Base-by-base conservation (phyloP, 371 early-diverging fungal species). In the Dichotomocladium elegans region DNA sequence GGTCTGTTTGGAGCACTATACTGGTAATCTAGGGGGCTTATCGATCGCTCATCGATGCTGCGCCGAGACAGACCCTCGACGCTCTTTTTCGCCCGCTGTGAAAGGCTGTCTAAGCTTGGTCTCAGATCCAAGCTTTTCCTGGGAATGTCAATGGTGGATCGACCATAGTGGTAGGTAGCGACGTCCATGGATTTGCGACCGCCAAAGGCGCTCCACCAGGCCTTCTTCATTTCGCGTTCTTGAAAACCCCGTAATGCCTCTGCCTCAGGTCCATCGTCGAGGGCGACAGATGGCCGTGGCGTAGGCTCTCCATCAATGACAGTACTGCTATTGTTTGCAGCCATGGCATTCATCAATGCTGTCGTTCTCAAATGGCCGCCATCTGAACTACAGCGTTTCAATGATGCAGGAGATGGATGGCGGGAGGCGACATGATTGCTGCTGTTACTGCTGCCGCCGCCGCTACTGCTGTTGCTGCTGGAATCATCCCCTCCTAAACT, bases 351-450 rank as follows among this genome's bases (percentile, higher is more conserved):
- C 57, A 63, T 66, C 30, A 71, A 42, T 1, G 72, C 72, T 17
- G 75, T 64, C 10, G 69, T 63, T 7, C 75, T 58, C 48, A 74
- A 44, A 22, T 64, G 62, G 2, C 64, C 64, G n/a, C 67, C 70
- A 51, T 74, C 75, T 1, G 72, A 74, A 47, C 69, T 74, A 43
- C 70, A 69, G 19, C 72, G 51, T 45, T 64, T 69, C 43, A 74
- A 48, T 7, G 66, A 49, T 19, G 37, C 21, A 2, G 37, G 21
- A 6, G 37, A 37, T 17, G 37, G 17, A 6, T 21, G 22, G 25
- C 9, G 12, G 19, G 55, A 28, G 6, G 53, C 24, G 6, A 10
- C 34, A 26, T 54, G 28, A 29, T 29, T 5, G 17, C 47, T 37
- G 3, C 12, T 12, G n/a, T n/a, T 37, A 7, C 17, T 37, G 21